Evolutionary conservation across 371 early-diverging fungal species (phyloP).

Genomic region (Mucor racemosus): DNA sequence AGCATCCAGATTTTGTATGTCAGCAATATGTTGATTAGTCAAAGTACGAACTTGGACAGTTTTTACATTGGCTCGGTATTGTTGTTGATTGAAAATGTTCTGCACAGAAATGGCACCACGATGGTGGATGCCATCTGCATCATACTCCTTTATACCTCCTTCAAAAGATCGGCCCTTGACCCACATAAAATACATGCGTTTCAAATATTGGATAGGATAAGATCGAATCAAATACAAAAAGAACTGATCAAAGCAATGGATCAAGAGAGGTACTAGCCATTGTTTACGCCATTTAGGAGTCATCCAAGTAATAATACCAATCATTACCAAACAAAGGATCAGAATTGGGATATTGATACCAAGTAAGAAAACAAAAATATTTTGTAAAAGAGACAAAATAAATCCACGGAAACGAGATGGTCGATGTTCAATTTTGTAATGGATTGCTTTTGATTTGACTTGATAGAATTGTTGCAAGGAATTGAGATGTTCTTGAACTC

Average conservation of each 20-base stretch:
- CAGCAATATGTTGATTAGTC: conserved; percentile 34
- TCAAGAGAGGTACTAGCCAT: conserved; percentile 33
- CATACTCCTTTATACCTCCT: conserved; percentile 21
- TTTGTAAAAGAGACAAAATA: conserved; percentile 22
- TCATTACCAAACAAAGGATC: conserved; percentile 31
- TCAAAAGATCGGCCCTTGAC: conserved; percentile 1
- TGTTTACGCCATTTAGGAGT: conserved; percentile 38
- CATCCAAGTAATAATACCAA: conserved; percentile 44
- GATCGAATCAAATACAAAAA: conserved; percentile 4
- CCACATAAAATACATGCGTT: conserved; percentile 15
- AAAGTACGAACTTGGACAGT: conserved; percentile 29
- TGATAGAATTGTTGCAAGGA: conserved; percentile 25
- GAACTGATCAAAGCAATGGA: conserved; percentile 14
- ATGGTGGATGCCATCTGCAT: conserved; percentile 28
- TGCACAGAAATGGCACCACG: conserved; percentile 39
- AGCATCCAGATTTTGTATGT: conserved; percentile 33
- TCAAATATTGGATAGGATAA: conserved; percentile 10
- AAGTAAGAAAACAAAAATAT: conserved; percentile 9
- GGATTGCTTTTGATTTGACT: conserved; percentile 17
- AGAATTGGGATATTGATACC: conserved; percentile 38
- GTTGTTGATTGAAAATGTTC: conserved; percentile 29
- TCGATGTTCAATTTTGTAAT: conserved; percentile 12
- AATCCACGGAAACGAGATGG: conserved; percentile 29
- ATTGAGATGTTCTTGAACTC: conserved; percentile 12
- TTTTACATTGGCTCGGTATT: conserved; percentile 29